Evolutionary conservation across 2,329 filamentous ascomycete species (phyloP), one percentile per base, ranked within the genome.

Genomic region (Colletotrichum liaoningense): DNA sequence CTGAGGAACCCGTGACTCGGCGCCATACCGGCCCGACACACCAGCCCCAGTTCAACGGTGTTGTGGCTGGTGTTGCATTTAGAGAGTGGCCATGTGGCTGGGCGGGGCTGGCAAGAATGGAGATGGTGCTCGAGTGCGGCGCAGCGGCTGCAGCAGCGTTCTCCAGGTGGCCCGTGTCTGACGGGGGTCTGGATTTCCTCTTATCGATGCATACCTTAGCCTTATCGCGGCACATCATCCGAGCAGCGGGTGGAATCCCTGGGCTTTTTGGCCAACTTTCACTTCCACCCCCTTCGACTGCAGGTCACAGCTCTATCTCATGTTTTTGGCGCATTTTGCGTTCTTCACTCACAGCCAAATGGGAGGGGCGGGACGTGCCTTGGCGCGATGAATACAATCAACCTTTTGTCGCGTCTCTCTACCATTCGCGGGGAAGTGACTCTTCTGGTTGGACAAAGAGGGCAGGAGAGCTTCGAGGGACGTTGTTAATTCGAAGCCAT

Each of bases 1-100:
- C 71, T 73, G 71, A 70, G 71, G 62, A 72, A 73, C 71, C 28
- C 71, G 71, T 73, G 71, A 73, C 71, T 24, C 71, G 71, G 71
- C 24, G 62, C 46, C 62, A 73, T 49, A 46, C 62, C 68, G 67
- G 71, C 33, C 71, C 71, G 71, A 73, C 5, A 12, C 38, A 65
- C 46, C 26, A 67, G 63, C 63, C 66, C 5, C 46, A 52, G 1
- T 30, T 7, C 24, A 46, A 24, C 24, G 30, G 19, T 1, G 11
- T 19, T 33, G 60, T 70, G 70, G 67, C 66, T 73, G 56, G 58
- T 63, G 52, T 22, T 14, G 9, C 24, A 35, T 56, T 9, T 9
- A 12, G 5, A 26, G 24, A 11, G 4, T 6, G 16, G 22, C 8
- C n/a, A 38, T 22, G 62, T 64, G 62, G 46, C 33, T 38, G 22